phyloP scores from a whole-genome alignment of 2,329 filamentous ascomycete species.

The Sporothrix protearum region DNA sequence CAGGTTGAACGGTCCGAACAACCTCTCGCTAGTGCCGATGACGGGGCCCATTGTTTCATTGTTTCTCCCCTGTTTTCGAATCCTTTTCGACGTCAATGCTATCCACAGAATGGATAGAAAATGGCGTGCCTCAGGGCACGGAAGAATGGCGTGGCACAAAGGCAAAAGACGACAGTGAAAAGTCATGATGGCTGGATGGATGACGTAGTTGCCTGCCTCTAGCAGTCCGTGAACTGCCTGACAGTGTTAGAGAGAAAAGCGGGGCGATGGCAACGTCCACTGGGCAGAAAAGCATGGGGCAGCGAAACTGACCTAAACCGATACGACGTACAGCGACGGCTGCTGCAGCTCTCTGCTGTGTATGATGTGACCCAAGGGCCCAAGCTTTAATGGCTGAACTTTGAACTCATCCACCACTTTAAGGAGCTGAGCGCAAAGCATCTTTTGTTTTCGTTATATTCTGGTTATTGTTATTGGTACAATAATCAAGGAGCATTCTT shows the following conservation, averaged over 20 bases:
- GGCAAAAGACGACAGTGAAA: neutral
- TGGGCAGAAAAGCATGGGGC: slow-evolving; percentile 6
- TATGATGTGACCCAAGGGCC: neutral
- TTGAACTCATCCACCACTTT: too few species aligned
- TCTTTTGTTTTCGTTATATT: too few species aligned
- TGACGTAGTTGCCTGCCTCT: slow-evolving; percentile 11
- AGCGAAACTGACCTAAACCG: neutral
- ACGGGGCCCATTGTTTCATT: neutral
- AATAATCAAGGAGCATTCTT: too few species aligned
- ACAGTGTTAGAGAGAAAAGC: neutral
- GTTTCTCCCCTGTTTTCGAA: neutral
- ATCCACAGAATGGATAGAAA: neutral
- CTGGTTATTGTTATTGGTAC: too few species aligned
- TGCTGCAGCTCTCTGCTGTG: neutral
- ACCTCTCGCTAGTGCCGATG: neutral
- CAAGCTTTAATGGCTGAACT: neutral
- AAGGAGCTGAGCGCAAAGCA: too few species aligned
- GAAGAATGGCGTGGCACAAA: slow-evolving; percentile 4
- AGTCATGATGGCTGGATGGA: slow-evolving; percentile 21
- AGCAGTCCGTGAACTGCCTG: neutral
- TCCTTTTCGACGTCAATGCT: neutral
- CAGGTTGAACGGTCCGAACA: neutral
- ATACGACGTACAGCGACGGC: neutral
- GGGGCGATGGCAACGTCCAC: neutral
- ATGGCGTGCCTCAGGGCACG: neutral